Conservation (phyloP, 2,329 filamentous ascomycete genomes). For the Sclerotinia nivalis region DNA sequence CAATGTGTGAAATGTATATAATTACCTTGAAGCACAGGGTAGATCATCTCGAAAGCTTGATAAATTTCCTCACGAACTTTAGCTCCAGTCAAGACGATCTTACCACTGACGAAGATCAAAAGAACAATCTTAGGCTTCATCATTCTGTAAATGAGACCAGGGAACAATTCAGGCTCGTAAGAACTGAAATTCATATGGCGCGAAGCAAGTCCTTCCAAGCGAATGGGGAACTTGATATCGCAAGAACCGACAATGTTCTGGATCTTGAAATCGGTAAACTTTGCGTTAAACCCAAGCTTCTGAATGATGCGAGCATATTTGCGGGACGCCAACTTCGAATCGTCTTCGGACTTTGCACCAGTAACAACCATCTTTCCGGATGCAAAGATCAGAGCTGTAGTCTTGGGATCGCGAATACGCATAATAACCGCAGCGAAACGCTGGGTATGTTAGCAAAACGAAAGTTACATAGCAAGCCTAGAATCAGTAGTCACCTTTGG, state of each 20-base stretch:
- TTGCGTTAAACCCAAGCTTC: constrained; percentile 98
- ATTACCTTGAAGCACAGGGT: constrained; percentile 86
- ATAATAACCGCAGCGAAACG: constrained; percentile 99
- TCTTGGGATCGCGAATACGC: constrained; percentile 99
- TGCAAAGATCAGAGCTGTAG: constrained; percentile 95
- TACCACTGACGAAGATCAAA: constrained; percentile 95
- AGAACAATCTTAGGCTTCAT: constrained; percentile 99
- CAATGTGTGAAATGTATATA: neutral
- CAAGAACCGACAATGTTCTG: constrained; percentile 99
- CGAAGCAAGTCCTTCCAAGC: constrained; percentile 90
- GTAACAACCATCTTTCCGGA: constrained; percentile 99
- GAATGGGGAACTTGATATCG: constrained; percentile 99
- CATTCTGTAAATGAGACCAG: constrained; percentile 99
- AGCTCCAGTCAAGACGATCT: constrained; percentile 96
- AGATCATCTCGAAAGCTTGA: constrained; percentile 95
- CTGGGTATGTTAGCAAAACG: constrained; percentile 53
- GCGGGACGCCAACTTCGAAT: constrained; percentile 92
- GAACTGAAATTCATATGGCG: constrained; percentile 99
- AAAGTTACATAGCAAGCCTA: constrained; percentile 47
- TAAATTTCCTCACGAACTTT: constrained; percentile 99
- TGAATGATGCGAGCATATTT: constrained; percentile 99
- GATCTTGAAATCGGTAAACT: constrained; percentile 99
- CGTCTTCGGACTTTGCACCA: constrained; percentile 95
- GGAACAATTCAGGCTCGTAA: constrained; percentile 97
- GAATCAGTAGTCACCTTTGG: constrained; percentile 73